Evolutionary conservation across 176 grass and related monocot genomes (phyloP).

Genomic region (Oryza glaberrima): DNA sequence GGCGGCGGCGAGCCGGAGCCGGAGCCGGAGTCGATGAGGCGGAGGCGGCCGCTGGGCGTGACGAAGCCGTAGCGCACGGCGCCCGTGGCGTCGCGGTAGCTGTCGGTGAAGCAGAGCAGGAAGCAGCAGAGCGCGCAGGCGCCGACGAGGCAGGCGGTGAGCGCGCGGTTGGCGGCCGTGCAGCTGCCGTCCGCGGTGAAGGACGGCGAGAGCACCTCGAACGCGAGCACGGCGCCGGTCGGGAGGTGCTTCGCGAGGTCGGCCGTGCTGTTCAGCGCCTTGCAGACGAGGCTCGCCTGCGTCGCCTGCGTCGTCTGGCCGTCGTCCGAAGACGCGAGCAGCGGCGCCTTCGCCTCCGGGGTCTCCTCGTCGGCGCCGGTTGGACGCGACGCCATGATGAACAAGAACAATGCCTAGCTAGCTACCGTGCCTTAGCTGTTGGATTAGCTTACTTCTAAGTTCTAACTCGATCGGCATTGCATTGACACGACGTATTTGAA

Average conservation of each 20-base stretch:
- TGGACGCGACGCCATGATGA: conserved; percentile 17
- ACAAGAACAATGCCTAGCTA: not conserved
- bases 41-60: conserved; percentile 45
- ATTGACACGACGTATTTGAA: conserved; percentile 1
- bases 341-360: conserved; percentile 16
- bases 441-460: not conserved
- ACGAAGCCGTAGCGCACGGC: conserved; percentile 55
- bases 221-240: conserved; percentile 77
- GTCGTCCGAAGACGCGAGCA: conserved; percentile 23
- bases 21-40: conserved; percentile 31
- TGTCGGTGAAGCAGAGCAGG: conserved; percentile 85
- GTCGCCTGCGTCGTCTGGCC: not conserved
- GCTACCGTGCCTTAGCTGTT: not conserved
- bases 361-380: conserved; percentile 39
- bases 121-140: conserved; percentile 55
- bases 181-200: conserved; percentile 68
- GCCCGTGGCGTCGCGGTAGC: conserved; percentile 62
- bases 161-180: conserved; percentile 40
- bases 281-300: conserved; percentile 28
- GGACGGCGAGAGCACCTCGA: conserved; percentile 77
- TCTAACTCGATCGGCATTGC: not conserved
- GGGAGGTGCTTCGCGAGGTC: conserved; percentile 90
- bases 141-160: conserved; percentile 60
- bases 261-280: conserved; percentile 57
- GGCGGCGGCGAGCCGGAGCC: not conserved